Percentiles rank a stretch among this genome's conserved stretches.
Evolutionary conservation across 495 filamentous ascomycete genomes (phyloP).

Genomic region (Emericellopsis terricola): DNA sequence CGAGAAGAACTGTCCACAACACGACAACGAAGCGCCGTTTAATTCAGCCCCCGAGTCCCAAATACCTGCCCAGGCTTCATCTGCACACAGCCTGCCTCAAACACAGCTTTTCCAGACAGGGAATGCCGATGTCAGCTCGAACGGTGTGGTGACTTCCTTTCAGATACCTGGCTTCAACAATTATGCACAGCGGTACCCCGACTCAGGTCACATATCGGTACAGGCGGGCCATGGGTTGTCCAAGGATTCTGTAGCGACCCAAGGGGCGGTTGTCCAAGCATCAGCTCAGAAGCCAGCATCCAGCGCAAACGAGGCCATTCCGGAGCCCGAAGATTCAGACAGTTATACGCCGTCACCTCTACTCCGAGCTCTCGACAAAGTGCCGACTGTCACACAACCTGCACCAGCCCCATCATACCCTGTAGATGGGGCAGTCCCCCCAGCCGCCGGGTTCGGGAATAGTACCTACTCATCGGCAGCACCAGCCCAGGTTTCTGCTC

Average conservation of each 20-base stretch:
- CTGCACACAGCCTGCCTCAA: not conserved
- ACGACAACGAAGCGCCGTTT: not conserved
- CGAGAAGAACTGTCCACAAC: too few relatives aligned
- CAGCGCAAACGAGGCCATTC: conserved; percentile 1
- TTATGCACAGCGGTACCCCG: too few relatives aligned
- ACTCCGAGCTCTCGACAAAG: conserved; percentile 30
- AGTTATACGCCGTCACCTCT: conserved; percentile 12
- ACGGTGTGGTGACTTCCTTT: too few relatives aligned
- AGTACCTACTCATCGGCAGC: conserved; percentile 12
- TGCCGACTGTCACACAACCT: conserved; percentile 67
- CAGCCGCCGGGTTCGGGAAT: conserved; percentile 34
- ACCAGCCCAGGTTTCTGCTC: conserved; percentile 30
- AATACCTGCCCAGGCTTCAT: not conserved
- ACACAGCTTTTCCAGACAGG: too few relatives aligned
- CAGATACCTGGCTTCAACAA: too few relatives aligned
- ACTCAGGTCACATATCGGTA: too few relatives aligned
- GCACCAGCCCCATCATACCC: conserved; percentile 61
- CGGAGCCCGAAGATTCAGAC: not conserved
- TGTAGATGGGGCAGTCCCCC: conserved; percentile 26
- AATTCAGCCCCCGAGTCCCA: not conserved
- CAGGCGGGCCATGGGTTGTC: too few relatives aligned
- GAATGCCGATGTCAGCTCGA: too few relatives aligned
- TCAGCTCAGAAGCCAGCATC: conserved; percentile 14
- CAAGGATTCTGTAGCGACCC: conserved; percentile 21
- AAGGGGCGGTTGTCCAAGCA: too few relatives aligned